Conservation (phyloP, 257 asterid species). For the Cordia subcordata region DNA sequence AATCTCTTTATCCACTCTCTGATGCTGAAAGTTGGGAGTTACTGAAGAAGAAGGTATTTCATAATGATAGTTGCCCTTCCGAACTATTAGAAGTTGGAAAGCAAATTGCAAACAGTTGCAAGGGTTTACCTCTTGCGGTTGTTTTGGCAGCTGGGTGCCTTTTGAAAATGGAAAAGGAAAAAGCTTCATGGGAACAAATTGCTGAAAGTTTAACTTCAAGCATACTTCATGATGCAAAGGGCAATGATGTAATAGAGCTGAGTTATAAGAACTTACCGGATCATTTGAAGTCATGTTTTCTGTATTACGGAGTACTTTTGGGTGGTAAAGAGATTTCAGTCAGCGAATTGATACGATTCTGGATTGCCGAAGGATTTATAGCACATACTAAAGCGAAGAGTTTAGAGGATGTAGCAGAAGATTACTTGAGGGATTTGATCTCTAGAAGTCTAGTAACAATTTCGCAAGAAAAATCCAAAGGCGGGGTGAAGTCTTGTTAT, state of each 20-base stretch:
- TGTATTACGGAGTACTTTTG: background rate
- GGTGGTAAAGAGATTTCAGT: background rate
- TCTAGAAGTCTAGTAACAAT: background rate
- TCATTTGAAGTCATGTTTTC: slow-evolving; percentile 7
- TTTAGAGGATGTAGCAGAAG: background rate
- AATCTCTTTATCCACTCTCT: background rate
- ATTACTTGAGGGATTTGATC: background rate
- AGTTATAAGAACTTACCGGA: slow-evolving; percentile 11
- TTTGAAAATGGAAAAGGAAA: background rate
- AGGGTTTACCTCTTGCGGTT: slow-evolving; percentile 12
- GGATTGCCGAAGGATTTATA: background rate
- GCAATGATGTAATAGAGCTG: background rate
- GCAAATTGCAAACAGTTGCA: slow-evolving; percentile 3
- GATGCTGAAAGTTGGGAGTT: slow-evolving; percentile 2
- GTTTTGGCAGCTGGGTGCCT: slow-evolving; percentile 2
- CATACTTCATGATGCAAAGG: background rate
- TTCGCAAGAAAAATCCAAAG: background rate
- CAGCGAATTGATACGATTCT: background rate
- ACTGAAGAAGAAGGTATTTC: background rate
- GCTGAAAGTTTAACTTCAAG: background rate
- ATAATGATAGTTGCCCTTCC: background rate
- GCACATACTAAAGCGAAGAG: too few species aligned
- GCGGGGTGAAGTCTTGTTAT: background rate
- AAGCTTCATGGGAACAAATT: slow-evolving; percentile 1
- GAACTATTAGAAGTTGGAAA: slow-evolving; percentile 1